Evolutionary conservation across 768 basidiomycete species (phyloP).

Genomic region (Thelephora aurantiotincta): DNA sequence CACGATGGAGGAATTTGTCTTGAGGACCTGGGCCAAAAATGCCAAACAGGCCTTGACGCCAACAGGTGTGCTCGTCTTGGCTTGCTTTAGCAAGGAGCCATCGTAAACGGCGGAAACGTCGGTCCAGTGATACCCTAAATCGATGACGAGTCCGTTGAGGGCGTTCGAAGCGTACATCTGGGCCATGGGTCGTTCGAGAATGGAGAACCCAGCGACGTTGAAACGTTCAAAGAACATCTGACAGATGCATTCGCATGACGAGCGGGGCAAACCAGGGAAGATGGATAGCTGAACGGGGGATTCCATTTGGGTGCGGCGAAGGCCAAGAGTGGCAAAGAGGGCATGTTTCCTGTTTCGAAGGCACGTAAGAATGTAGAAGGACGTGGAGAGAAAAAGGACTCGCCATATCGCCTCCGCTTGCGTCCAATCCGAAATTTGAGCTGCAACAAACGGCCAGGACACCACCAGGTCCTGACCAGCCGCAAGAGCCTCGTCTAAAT

Average conservation of each 20-base stretch:
- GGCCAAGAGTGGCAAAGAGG: constrained; percentile 59
- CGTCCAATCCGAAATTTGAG: constrained; percentile 59
- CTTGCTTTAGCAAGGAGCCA: constrained; percentile 41
- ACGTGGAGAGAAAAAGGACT: constrained; percentile 11
- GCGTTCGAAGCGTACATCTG: constrained; percentile 69
- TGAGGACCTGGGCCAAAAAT: constrained; percentile 63
- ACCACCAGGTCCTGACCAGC: constrained; percentile 59
- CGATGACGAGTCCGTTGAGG: constrained; percentile 65
- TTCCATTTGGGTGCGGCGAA: constrained; percentile 76
- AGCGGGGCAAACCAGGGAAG: constrained; percentile 46
- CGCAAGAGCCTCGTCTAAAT: constrained; percentile 67
- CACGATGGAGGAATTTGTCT: constrained; percentile 52
- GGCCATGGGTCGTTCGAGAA: constrained; percentile 74
- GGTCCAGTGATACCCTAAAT: constrained; percentile 63
- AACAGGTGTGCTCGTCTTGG: constrained; percentile 40
- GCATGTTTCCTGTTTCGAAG: constrained; percentile 57
- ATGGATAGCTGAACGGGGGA: constrained; percentile 74
- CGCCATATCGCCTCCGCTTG: constrained; percentile 88
- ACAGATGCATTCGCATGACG: constrained; percentile 56
- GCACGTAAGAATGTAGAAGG: not conserved
- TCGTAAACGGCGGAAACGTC: constrained; percentile 73
- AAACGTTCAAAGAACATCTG: constrained; percentile 88
- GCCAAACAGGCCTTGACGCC: constrained; percentile 62
- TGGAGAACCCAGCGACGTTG: constrained; percentile 71
- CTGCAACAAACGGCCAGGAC: constrained; percentile 75